Conservation (phyloP, 192 early-diverging fungal species). For the Coemansia sp. region DNA sequence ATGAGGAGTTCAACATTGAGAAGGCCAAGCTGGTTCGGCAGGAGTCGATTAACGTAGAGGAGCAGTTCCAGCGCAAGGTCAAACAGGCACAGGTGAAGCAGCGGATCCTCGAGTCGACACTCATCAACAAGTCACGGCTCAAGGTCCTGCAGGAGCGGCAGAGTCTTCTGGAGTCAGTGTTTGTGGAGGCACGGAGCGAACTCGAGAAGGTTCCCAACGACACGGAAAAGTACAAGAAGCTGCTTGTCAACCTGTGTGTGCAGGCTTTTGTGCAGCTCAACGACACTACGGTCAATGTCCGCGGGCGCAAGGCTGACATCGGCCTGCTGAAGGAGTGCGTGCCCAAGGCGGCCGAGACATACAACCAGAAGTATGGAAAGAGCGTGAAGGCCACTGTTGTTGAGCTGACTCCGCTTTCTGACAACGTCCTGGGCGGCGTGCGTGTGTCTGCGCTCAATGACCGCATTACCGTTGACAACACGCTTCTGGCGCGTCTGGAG, state of each 20-base stretch:
- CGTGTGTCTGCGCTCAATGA: slow-evolving; percentile 75
- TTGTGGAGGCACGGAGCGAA: slow-evolving; percentile 65
- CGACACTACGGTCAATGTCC: slow-evolving; percentile 72
- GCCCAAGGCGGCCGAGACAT: slow-evolving; percentile 52
- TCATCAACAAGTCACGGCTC: slow-evolving; percentile 95
- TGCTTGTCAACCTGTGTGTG: slow-evolving; percentile 63
- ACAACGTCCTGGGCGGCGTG: slow-evolving; percentile 87
- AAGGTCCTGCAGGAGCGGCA: slow-evolving; percentile 86
- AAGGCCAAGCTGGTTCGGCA: slow-evolving; percentile 95
- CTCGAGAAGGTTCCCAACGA: slow-evolving; percentile 61
- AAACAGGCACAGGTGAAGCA: slow-evolving; percentile 97
- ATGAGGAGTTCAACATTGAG: slow-evolving; percentile 99
- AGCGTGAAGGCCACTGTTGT: slow-evolving; percentile 44
- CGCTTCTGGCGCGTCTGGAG: slow-evolving; percentile 85
- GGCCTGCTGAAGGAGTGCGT: slow-evolving; percentile 62
- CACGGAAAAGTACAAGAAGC: slow-evolving; percentile 67
- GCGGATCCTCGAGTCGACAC: slow-evolving; percentile 92
- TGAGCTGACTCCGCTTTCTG: slow-evolving; percentile 65
- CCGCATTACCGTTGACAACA: slow-evolving; percentile 85
- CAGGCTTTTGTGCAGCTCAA: slow-evolving; percentile 89
- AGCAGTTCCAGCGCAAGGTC: slow-evolving; percentile 92
- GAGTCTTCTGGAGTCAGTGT: slow-evolving; percentile 79
- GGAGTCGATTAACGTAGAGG: slow-evolving; percentile 95
- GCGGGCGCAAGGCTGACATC: slow-evolving; percentile 71
- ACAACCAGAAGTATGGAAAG: slow-evolving; percentile 59